phyloP scores from a whole-genome alignment of 495 filamentous ascomycete genomes.

The Annulohypoxylon bovei region DNA sequence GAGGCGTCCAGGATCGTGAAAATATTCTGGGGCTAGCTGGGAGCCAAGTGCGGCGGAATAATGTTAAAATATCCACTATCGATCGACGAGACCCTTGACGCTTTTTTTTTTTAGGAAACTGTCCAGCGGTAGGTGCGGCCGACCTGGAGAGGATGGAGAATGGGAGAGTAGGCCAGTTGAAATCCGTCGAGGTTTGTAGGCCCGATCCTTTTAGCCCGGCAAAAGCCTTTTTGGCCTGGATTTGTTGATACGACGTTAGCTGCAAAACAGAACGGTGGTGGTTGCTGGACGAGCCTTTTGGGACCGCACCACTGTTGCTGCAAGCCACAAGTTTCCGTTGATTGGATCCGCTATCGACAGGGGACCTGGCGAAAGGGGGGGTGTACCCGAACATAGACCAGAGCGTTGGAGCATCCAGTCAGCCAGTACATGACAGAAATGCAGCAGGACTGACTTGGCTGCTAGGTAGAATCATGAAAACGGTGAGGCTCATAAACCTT shows the following conservation, averaged over 20 bases:
- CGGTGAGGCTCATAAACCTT: conserved; percentile 26
- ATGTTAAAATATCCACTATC: conserved; percentile 34
- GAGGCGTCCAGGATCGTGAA: conserved; percentile 13
- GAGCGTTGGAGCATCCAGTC: conserved; percentile 18
- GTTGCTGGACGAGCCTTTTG: conserved; percentile 32
- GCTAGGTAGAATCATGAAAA: conserved; percentile 7
- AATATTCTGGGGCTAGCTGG: conserved; percentile 20
- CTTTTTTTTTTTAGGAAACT: conserved; percentile 31
- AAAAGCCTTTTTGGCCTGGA: conserved; percentile 31
- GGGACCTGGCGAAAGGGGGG: conserved; percentile 18
- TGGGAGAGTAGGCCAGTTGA: conserved; percentile 10
- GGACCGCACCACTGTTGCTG: conserved; percentile 32
- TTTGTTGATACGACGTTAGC: conserved; percentile 38
- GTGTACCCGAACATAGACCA: conserved; percentile 29
- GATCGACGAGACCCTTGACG: conserved; percentile 31
- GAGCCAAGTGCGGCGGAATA: conserved; percentile 19
- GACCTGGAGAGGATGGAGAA: conserved; percentile 1
- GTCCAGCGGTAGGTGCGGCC: conserved; percentile 15
- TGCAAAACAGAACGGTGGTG: conserved; percentile 30
- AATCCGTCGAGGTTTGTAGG: conserved; percentile 34
- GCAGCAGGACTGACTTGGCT: conserved; percentile 9
- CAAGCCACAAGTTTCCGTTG: conserved; percentile 28
- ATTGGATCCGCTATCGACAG: conserved; percentile 37
- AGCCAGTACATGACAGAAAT: conserved; percentile 19
- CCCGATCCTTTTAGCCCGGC: conserved; percentile 40